These are phyloP conservation scores for Xylariaceae sp. DNA, from an alignment of 2,329 filamentous ascomycete genomes.

Conservation along the genomic window DNA sequence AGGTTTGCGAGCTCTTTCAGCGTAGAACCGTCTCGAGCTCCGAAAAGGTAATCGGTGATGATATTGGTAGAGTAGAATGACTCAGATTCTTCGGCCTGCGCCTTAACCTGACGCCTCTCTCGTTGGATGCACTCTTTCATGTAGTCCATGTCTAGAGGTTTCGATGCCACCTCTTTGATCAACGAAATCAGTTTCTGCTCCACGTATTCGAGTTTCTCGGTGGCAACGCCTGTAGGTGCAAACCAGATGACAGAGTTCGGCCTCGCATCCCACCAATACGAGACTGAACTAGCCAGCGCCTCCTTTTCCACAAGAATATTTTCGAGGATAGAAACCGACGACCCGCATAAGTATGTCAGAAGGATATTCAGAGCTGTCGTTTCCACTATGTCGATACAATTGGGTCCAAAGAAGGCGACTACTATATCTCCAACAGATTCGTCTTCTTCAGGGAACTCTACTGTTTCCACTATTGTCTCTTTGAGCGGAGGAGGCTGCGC, in stretches of 20 bases:
- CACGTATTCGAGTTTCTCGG: slow-evolving; percentile 76
- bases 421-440: slow-evolving; percentile 87
- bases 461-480: slow-evolving; percentile 68
- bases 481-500: slow-evolving; percentile 68
- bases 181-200: slow-evolving; percentile 83
- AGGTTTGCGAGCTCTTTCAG: slow-evolving; percentile 57
- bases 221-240: slow-evolving; percentile 80
- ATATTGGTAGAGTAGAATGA: slow-evolving; percentile 80
- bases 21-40: slow-evolving; percentile 76
- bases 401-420: slow-evolving; percentile 82
- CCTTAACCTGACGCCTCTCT: slow-evolving; percentile 77
- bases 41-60: slow-evolving; percentile 90
- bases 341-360: slow-evolving; percentile 84
- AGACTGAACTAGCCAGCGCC: slow-evolving; percentile 81
- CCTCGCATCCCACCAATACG: slow-evolving; percentile 72
- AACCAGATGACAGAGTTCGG: slow-evolving; percentile 84
- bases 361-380: slow-evolving; percentile 74
- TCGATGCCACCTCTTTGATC: slow-evolving; percentile 72
- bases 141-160: slow-evolving; percentile 85
- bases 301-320: slow-evolving; percentile 92
- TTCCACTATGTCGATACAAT: slow-evolving; percentile 65
- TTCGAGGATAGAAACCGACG: slow-evolving; percentile 86
- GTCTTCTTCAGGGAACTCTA: slow-evolving; percentile 94
- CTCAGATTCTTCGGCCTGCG: slow-evolving; percentile 75
- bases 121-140: slow-evolving; percentile 81